Evolutionary conservation across 1,284 basidiomycete genomes (phyloP).

Genomic region (Heterobasidion parviporum): DNA sequence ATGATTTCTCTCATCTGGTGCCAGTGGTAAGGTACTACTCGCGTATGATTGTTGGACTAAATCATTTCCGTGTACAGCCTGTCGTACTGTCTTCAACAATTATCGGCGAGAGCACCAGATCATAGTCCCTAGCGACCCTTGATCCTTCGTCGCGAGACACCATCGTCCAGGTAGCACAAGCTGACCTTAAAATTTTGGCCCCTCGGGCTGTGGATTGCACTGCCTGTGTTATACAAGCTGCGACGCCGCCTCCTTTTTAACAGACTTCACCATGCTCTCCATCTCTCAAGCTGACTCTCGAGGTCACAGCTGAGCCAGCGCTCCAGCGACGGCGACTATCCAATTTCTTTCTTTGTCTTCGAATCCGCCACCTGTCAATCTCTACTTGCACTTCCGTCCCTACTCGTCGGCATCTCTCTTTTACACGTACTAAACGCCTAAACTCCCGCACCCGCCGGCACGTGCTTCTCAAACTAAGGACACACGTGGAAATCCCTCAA

Average conservation of each 20-base stretch:
- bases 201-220: conserved; percentile 7
- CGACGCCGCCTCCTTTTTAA: conserved; percentile 18
- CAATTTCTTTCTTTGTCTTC: conserved; percentile 3
- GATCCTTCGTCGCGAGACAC: conserved; percentile 19
- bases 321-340: not conserved
- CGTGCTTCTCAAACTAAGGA: conserved; percentile 8
- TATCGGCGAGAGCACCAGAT: conserved; percentile 9
- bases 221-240: conserved; percentile 10
- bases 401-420: not conserved
- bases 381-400: not conserved
- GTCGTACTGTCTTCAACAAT: conserved; percentile 11
- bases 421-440: conserved; percentile 5
- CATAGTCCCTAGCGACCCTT: conserved; percentile 27
- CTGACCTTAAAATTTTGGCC: conserved; percentile 11
- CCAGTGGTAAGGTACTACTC: conserved; percentile 3
- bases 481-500: conserved; percentile 3
- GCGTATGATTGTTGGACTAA: conserved; percentile 3
- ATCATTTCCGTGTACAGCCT: conserved; percentile 20
- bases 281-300: not conserved
- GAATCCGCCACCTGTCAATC: not conserved
- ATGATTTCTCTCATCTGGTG: not conserved
- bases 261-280: conserved; percentile 15
- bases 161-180: conserved; percentile 27
- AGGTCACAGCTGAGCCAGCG: not conserved
- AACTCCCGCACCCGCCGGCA: conserved; percentile 8